phyloP scores from a whole-genome alignment of 148 eudicot genomes.

The Spergularia marina region DNA sequence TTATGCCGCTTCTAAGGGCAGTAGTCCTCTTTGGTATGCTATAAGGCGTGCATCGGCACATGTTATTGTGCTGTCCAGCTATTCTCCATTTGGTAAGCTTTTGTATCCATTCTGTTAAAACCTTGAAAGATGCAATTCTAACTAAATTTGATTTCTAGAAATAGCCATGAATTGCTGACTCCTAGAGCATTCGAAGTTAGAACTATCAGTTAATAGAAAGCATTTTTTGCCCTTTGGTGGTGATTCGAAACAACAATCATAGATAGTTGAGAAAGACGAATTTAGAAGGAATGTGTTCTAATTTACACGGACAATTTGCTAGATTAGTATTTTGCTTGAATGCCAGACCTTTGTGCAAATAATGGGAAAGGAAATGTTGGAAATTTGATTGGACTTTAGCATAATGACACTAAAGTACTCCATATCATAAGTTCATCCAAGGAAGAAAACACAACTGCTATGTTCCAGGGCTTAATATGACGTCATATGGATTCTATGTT shows the following conservation, averaged over 20 bases:
- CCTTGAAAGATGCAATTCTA: not conserved
- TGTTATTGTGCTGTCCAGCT: conserved; percentile 84
- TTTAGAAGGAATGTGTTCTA: not conserved
- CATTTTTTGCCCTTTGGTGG: not conserved
- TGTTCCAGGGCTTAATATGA: too few species aligned
- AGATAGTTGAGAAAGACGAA: too few species aligned
- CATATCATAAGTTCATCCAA: too few species aligned
- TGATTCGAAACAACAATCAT: not conserved
- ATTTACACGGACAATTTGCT: not conserved
- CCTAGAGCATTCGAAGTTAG: not conserved
- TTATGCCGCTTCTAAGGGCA: conserved; percentile 65
- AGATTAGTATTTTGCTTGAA: not conserved
- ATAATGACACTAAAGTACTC: too few species aligned
- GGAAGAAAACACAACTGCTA: too few species aligned
- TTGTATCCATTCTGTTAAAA: not conserved
- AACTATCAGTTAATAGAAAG: not conserved
- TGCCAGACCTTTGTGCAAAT: too few species aligned
- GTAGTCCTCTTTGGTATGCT: conserved; percentile 83
- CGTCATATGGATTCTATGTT: too few species aligned
- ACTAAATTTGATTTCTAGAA: not conserved
- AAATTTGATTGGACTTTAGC: too few species aligned
- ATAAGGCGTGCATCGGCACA: conserved; percentile 93
- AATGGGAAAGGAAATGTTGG: too few species aligned
- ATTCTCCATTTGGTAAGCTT: conserved; percentile 86
- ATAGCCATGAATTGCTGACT: too few species aligned